Evolutionary conservation across 2,329 filamentous ascomycete species (phyloP).

Genomic region (Shiraia sp.): DNA sequence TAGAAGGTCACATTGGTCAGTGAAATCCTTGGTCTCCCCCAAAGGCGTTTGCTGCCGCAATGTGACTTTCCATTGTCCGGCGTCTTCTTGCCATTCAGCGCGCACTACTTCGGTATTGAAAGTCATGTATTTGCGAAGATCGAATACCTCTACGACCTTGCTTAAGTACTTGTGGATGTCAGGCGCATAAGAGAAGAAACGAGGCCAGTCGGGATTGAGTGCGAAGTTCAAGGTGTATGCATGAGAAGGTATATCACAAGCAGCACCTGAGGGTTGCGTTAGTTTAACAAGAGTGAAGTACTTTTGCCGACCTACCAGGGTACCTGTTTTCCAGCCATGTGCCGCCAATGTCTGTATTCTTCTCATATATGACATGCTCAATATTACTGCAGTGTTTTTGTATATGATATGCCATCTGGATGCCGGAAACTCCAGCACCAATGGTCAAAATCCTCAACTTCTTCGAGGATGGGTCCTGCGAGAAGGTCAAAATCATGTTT

Average conservation of each 20-base stretch:
- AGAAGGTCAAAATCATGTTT: background rate
- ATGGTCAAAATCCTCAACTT: slow-evolving; percentile 54
- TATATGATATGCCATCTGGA: slow-evolving; percentile 54
- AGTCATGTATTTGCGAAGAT: slow-evolving; percentile 57
- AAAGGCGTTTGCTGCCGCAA: slow-evolving; percentile 47
- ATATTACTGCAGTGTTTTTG: slow-evolving; percentile 50
- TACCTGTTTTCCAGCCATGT: slow-evolving; percentile 54
- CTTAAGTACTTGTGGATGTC: slow-evolving; percentile 56
- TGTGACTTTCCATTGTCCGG: slow-evolving; percentile 55
- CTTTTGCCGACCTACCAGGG: slow-evolving; percentile 26
- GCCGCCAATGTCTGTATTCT: slow-evolving; percentile 50
- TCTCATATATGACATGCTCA: slow-evolving; percentile 55
- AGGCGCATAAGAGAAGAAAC: slow-evolving; percentile 51
- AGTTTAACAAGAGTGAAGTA: slow-evolving; percentile 1
- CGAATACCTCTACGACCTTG: slow-evolving; percentile 54
- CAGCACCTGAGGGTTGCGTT: slow-evolving; percentile 35
- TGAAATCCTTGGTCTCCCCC: slow-evolving; percentile 43
- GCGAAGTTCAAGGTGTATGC: slow-evolving; percentile 52
- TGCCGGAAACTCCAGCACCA: slow-evolving; percentile 54
- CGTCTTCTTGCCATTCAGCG: slow-evolving; percentile 54
- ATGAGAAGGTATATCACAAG: slow-evolving; percentile 53
- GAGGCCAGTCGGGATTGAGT: slow-evolving; percentile 53
- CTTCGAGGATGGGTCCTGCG: slow-evolving; percentile 17
- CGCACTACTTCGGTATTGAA: slow-evolving; percentile 55
- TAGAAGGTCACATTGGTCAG: slow-evolving; percentile 50